These are phyloP conservation scores for Boletellus ananas DNA, from an alignment of 768 basidiomycete genomes.

Conservation along the genomic window DNA sequence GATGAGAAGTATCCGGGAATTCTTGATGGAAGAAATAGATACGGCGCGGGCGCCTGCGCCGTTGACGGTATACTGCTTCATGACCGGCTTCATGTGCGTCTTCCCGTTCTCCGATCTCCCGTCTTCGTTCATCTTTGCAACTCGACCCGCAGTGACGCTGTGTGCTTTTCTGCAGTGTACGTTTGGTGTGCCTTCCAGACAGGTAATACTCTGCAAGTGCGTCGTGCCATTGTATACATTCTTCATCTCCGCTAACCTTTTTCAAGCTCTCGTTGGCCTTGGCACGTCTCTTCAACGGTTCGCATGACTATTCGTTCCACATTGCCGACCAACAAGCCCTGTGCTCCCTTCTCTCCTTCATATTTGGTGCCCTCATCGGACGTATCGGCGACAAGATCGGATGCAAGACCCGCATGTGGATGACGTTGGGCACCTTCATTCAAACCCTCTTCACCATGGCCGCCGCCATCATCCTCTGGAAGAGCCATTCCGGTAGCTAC, in stretches of 20 bases:
- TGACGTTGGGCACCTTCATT: slow-evolving; percentile 64
- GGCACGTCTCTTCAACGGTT: no score
- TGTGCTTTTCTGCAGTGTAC: slow-evolving; percentile 75
- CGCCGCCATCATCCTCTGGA: slow-evolving; percentile 67
- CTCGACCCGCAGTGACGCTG: slow-evolving; percentile 55
- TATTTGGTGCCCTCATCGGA: slow-evolving; percentile 71
- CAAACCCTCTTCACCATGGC: slow-evolving; percentile 77
- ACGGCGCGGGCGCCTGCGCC: slow-evolving; percentile 41
- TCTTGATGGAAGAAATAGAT: slow-evolving; percentile 26
- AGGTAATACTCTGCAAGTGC: slow-evolving; percentile 67
- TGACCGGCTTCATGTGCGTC: slow-evolving; percentile 75
- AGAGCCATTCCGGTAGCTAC: slow-evolving; percentile 55
- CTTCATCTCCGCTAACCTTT: no score
- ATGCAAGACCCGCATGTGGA: slow-evolving; percentile 68
- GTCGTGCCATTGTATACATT: neutral
- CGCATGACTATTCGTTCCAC: slow-evolving; percentile 61
- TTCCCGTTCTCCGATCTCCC: neutral
- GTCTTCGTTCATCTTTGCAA: no score
- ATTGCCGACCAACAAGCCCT: slow-evolving; percentile 81
- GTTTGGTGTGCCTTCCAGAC: slow-evolving; percentile 89
- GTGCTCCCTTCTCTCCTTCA: slow-evolving; percentile 74
- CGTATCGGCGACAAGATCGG: slow-evolving; percentile 84
- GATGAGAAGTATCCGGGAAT: slow-evolving; percentile 9
- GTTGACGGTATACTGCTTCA: slow-evolving; percentile 66
- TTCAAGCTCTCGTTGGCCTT: no score